phyloP scores from a whole-genome alignment of 345 rosid genomes.

The Salix arbutifolia region DNA sequence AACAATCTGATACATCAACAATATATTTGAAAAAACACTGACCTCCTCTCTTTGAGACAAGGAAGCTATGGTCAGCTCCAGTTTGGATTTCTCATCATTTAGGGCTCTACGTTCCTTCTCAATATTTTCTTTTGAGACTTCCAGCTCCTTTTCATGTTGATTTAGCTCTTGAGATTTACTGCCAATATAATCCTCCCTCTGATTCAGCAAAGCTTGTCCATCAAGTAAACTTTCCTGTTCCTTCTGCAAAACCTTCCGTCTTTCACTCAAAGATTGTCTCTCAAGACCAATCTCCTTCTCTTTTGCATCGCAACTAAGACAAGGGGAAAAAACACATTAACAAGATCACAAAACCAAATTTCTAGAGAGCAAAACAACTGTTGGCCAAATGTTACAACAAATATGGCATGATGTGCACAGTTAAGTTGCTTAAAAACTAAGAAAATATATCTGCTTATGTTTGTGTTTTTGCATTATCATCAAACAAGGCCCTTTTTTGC shows the following conservation, averaged over 20 bases:
- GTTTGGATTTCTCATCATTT: slow-evolving; percentile 48
- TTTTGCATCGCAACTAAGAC: slow-evolving; percentile 70
- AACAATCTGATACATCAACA: neutral
- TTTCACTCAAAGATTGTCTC: slow-evolving; percentile 66
- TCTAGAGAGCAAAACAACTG: neutral
- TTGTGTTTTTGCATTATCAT: neutral
- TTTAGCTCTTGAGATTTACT: slow-evolving; percentile 61
- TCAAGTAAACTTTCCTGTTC: slow-evolving; percentile 78
- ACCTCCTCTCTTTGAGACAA: slow-evolving; percentile 78
- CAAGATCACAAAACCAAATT: neutral
- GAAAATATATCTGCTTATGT: neutral
- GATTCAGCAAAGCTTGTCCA: slow-evolving; percentile 65
- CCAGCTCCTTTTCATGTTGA: slow-evolving; percentile 52
- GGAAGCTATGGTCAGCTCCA: slow-evolving; percentile 50
- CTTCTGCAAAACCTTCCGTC: slow-evolving; percentile 65
- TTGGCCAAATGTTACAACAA: neutral
- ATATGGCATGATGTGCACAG: neutral
- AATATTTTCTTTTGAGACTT: slow-evolving; percentile 44
- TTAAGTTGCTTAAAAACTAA: neutral
- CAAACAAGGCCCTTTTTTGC: neutral
- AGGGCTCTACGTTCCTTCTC: slow-evolving; percentile 55
- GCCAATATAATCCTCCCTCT: slow-evolving; percentile 76
- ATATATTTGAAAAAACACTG: slow-evolving; percentile 3
- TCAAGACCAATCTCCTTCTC: slow-evolving; percentile 62
- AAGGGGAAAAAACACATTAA: slow-evolving; percentile 7